phyloP scores from a whole-genome alignment of 148 eudicot species.

The Rheum nobile region DNA sequence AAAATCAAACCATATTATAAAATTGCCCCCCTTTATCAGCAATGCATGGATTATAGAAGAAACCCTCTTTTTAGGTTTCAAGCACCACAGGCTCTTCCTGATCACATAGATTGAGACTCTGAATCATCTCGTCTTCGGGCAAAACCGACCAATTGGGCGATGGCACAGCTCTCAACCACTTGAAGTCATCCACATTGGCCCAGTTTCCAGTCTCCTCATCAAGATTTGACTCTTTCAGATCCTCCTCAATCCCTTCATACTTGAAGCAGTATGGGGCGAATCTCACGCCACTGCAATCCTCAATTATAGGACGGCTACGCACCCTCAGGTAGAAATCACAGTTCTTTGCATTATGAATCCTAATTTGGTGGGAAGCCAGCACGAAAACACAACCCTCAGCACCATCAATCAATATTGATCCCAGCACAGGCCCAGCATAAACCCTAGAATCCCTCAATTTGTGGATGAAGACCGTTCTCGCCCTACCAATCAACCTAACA shows the following conservation, averaged over 20 bases:
- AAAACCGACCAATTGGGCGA: constrained; percentile 81
- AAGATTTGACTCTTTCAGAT: constrained; percentile 50
- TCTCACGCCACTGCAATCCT: constrained; percentile 62
- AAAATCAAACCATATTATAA: not conserved
- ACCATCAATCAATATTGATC: constrained; percentile 74
- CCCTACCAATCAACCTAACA: constrained; percentile 49
- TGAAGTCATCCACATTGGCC: constrained; percentile 85
- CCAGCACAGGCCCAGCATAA: constrained; percentile 55
- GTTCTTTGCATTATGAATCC: constrained; percentile 65
- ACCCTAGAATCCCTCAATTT: constrained; percentile 50
- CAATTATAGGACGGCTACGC: constrained; percentile 79
- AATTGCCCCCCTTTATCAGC: not conserved
- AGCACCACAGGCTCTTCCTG: constrained; percentile 10
- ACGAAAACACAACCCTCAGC: constrained; percentile 55
- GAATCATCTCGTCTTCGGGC: constrained; percentile 46
- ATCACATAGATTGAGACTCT: constrained; percentile 19
- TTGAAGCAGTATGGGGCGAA: constrained; percentile 72
- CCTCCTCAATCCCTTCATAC: constrained; percentile 60
- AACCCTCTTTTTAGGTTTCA: not conserved
- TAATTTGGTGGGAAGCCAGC: constrained; percentile 81
- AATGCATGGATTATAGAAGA: not conserved
- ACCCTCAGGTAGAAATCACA: constrained; percentile 77
- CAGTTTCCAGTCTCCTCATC: constrained; percentile 71
- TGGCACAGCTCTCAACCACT: constrained; percentile 73
- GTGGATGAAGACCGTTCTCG: constrained; percentile 54